Evolutionary conservation across 1,284 basidiomycete species (phyloP), one percentile per base, ranked within the genome.

Genomic region (Cutaneotrichosporon sp.): DNA sequence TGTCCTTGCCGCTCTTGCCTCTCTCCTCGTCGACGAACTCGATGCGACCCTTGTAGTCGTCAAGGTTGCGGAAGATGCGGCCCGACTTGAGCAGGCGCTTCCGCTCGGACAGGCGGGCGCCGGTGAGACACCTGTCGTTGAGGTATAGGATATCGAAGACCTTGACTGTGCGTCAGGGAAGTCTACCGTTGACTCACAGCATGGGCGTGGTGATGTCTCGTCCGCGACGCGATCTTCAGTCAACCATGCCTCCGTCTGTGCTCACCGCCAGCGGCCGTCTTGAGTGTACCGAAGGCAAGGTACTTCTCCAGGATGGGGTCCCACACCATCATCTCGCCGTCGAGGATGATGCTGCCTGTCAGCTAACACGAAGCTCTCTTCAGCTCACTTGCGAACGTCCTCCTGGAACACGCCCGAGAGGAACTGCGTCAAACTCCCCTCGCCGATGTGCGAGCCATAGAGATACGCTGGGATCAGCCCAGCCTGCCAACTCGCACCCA

Each of bases 311-410:
- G 87, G 2, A 89, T 82, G 0, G 94, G 94, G 75, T 97, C 94
- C 90, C 91, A 97, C 3, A 95, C 95, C 46, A 98, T 81, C 94
- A 98, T 97, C 77, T 98, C 95, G 0, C 95, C 94, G 69, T 97
- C 94, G 18, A 97, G 80, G 49, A 97, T 91, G 68, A 94, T 87
- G 54, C 94, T 95, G 63, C 11, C 46, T 2, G 20, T 59, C 25
- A 62, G 63, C 38, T 43, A 0, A 34, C 16, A 31, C 9, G 1
- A 27, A 8, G 27, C 29, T n/a, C n/a, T n/a, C n/a, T n/a, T n/a
- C 38, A 22, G 80, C 91, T 69, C 69, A 94, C 92, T 92, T 89
- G 11, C 89, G 85, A 4, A 97, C 84, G 4, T 87, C 84, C 2
- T 83, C 73, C 68, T 90, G 85, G 66, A 97, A 92, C 0, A 87